phyloP scores from a whole-genome alignment of 2,329 filamentous ascomycete genomes.

The Ophiostoma sp. region DNA sequence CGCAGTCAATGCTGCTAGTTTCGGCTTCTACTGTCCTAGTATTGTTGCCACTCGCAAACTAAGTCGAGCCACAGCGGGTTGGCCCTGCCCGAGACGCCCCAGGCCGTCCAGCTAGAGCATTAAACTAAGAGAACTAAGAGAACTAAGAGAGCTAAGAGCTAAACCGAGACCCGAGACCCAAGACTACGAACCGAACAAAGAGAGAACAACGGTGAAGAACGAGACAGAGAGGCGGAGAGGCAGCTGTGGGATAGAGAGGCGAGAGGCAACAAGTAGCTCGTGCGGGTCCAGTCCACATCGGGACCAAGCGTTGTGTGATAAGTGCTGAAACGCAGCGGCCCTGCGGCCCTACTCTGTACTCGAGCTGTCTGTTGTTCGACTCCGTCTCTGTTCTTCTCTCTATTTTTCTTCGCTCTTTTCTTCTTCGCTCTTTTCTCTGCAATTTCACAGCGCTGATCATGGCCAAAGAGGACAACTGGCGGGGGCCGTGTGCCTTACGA shows the following conservation, averaged over 20 bases:
- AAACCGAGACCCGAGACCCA: not conserved
- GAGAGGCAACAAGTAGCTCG: not conserved
- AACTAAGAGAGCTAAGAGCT: not conserved
- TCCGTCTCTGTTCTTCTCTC: not conserved
- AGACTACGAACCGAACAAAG: slow-evolving; percentile 2
- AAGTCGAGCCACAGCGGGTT: slow-evolving; percentile 1
- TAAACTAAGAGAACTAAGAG: too few species aligned
- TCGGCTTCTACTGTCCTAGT: too few species aligned
- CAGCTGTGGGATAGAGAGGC: not conserved
- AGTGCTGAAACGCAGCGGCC: slow-evolving; percentile 6
- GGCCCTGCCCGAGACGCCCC: slow-evolving; percentile 9
- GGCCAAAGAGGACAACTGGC: not conserved
- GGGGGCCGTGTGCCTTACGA: too few species aligned
- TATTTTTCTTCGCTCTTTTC: not conserved
- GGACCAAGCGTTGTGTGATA: slow-evolving; percentile 9
- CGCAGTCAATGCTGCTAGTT: too few species aligned
- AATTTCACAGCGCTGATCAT: slow-evolving; percentile 10
- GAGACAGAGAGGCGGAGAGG: not conserved
- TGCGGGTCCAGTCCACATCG: not conserved
- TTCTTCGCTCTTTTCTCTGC: not conserved
- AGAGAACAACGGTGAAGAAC: slow-evolving; percentile 9
- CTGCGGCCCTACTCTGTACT: not conserved
- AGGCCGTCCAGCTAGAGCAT: not conserved
- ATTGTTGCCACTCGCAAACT: not conserved
- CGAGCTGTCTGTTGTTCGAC: not conserved